Percentiles rank a stretch among this genome's conserved stretches.
phyloP scores from a whole-genome alignment of 176 grass and related monocot species.

The Eremochloa ophiuroides region DNA sequence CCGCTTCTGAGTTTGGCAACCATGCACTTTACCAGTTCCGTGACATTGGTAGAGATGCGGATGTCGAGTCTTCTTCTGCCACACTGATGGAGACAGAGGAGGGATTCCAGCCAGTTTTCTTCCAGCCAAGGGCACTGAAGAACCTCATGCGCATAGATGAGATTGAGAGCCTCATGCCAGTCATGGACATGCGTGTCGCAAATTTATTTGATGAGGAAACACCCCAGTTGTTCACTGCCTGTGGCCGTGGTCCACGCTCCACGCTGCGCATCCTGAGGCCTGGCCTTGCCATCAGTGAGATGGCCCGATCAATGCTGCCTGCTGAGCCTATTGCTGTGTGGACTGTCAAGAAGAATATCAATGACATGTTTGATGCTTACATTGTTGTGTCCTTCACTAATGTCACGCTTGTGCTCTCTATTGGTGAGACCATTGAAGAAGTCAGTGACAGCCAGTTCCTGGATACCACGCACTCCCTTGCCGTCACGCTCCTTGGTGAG shows the following conservation, averaged over 20 bases:
- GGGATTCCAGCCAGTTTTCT: conserved; percentile 93
- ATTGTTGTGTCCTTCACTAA: conserved; percentile 94
- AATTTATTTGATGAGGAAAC: conserved; percentile 99
- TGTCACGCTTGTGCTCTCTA: conserved; percentile 91
- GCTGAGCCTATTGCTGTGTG: conserved; percentile 90
- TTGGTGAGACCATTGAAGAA: conserved; percentile 98
- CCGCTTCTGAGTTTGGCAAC: conserved; percentile 85
- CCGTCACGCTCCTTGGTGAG: conserved; percentile 86
- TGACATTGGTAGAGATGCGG: conserved; percentile 79
- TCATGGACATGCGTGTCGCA: conserved; percentile 89
- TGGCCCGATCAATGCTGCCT: conserved; percentile 91
- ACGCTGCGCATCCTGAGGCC: conserved; percentile 82
- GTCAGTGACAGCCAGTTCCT: conserved; percentile 94
- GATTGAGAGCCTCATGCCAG: conserved; percentile 58
- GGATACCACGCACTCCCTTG: conserved; percentile 85
- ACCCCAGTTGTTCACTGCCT: conserved; percentile 83
- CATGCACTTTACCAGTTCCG: conserved; percentile 90
- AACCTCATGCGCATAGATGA: conserved; percentile 37
- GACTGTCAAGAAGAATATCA: conserved; percentile 99
- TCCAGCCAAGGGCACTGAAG: conserved; percentile 84
- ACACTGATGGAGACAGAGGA: conserved; percentile 96
- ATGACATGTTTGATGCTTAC: conserved; percentile 93
- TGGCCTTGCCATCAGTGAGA: conserved; percentile 92
- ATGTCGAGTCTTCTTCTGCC: conserved; percentile 88
- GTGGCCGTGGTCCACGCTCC: conserved; percentile 77